Evolutionary conservation across 768 basidiomycete species (phyloP), one percentile per base, ranked within the genome.

Genomic region (Phylloporus arenicola): DNA sequence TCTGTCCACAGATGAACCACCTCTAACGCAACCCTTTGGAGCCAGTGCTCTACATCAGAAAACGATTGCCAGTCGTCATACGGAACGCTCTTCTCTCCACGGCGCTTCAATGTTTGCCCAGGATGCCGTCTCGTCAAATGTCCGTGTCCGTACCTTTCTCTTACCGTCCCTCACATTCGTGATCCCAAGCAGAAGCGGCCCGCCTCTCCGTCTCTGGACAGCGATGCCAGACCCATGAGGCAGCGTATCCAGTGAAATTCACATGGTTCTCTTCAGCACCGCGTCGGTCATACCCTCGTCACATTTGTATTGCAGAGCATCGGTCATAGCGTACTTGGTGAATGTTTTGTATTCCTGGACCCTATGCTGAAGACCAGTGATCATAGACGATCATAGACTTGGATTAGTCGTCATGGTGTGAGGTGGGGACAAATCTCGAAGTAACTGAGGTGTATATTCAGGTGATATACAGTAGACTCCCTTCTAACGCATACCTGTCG

Each of bases 21-120:
- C 60, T 33, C 51, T 57, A 37, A 76, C 70, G 3, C 78, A 78
- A 50, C 54, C 60, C 19, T 80, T 77, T 54, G 68, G 68, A 45
- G 56, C 52, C 38, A 78, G 75, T 55, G 53, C 63, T n/a, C 55
- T 78, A 33, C 67, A 61, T 17, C 25, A 11, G 16, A 39, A 19
- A 25, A 20, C 25, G 19, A 24, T 35, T 30, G 52, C n/a, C 27
- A 10, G 27, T 29, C 6, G 27, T 29, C 27, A 10, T 29, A 29
- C 27, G 27, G 27, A 29, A 29, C 9, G 9, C 27, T 10, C 27
- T 29, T 29, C 27, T 29, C 29, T 30, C 11, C 29, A 30, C 9
- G 40, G 51, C 29, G 11, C 43, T 47, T 55, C 57, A 3, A 45
- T 59, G 47, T 65, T 63, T 37, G 60, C 47, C n/a, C 63, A 65